These are phyloP conservation scores for Pisolithus orientalis DNA, from an alignment of 768 basidiomycete species.

Conservation along the genomic window DNA sequence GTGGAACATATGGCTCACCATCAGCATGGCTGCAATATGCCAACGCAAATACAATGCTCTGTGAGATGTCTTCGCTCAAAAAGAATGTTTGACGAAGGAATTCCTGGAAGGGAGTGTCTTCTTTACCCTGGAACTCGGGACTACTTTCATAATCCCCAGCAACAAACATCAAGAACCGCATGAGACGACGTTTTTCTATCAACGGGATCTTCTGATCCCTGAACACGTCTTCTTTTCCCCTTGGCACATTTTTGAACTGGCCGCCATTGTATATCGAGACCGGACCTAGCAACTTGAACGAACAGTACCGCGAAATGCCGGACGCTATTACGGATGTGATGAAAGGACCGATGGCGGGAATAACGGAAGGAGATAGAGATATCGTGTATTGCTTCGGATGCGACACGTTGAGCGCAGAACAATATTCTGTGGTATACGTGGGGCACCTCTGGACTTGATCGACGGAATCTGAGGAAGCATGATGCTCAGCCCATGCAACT, in stretches of 20 bases:
- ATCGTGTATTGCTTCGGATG: constrained; percentile 76
- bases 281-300: constrained; percentile 75
- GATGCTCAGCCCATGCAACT: constrained; percentile 53
- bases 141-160: constrained; percentile 65
- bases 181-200: constrained; percentile 82
- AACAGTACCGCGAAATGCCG: constrained; percentile 87
- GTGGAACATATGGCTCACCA: constrained; percentile 37
- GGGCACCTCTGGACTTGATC: constrained; percentile 1
- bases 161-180: constrained; percentile 87
- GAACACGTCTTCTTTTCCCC: constrained; percentile 91
- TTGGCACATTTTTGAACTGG: constrained; percentile 62
- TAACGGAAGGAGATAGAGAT: constrained; percentile 76
- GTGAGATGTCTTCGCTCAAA: constrained; percentile 49
- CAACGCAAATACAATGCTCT: constrained; percentile 69
- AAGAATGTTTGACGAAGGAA: constrained; percentile 64
- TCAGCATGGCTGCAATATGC: constrained; percentile 56
- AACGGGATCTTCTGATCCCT: constrained; percentile 71
- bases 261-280: constrained; percentile 53
- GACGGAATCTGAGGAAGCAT: constrained; percentile 13
- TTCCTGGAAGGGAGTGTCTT: constrained; percentile 48
- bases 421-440: constrained; percentile 30
- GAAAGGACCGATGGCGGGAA: constrained; percentile 72
- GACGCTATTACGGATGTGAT: constrained; percentile 76
- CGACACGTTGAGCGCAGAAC: constrained; percentile 37
- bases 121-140: constrained; percentile 51